Evolutionary conservation across 2,329 filamentous ascomycete genomes (phyloP).

Genomic region (Aspergillus neotritici): DNA sequence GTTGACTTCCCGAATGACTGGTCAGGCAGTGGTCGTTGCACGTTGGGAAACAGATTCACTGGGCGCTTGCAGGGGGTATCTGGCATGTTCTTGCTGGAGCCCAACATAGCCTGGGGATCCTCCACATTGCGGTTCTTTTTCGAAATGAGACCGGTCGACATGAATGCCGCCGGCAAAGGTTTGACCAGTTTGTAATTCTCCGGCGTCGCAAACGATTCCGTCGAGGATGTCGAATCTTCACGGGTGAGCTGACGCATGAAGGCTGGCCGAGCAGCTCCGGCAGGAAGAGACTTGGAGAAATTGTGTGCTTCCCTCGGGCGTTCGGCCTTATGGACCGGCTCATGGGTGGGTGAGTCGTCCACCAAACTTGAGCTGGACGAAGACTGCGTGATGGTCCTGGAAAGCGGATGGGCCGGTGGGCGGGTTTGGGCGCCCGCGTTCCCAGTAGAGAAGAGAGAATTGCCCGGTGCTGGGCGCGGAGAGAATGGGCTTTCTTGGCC

Average conservation of each 20-base stretch:
- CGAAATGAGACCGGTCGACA: conserved; percentile 89
- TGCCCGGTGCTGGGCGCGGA: conserved; percentile 52
- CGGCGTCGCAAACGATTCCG: conserved; percentile 64
- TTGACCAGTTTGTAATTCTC: conserved; percentile 70
- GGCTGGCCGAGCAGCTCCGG: conserved; percentile 54
- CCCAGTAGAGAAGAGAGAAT: conserved; percentile 34
- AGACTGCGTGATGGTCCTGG: conserved; percentile 78
- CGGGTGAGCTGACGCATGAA: conserved; percentile 40
- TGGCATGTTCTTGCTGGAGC: conserved; percentile 65
- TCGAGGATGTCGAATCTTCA: conserved; percentile 45
- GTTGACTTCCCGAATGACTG: conserved; percentile 57
- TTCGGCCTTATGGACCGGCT: conserved; percentile 52
- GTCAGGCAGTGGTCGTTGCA: conserved; percentile 50
- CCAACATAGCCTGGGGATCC: conserved; percentile 49
- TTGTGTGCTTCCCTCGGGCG: conserved; percentile 48
- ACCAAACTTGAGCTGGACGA: conserved; percentile 73
- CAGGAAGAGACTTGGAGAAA: conserved; percentile 72
- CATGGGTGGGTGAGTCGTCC: conserved; percentile 65
- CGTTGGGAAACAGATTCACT: conserved; percentile 61
- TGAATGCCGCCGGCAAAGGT: conserved; percentile 76
- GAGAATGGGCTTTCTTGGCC: conserved; percentile 62
- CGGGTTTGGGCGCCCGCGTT: conserved; percentile 36
- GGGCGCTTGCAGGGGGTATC: conserved; percentile 96
- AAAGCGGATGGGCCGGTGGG: conserved; percentile 67
- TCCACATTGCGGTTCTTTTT: conserved; percentile 87